Evolutionary conservation across 805 yeast species (phyloP), one percentile per base, ranked within the genome.

Genomic region (Candida easanensis): DNA sequence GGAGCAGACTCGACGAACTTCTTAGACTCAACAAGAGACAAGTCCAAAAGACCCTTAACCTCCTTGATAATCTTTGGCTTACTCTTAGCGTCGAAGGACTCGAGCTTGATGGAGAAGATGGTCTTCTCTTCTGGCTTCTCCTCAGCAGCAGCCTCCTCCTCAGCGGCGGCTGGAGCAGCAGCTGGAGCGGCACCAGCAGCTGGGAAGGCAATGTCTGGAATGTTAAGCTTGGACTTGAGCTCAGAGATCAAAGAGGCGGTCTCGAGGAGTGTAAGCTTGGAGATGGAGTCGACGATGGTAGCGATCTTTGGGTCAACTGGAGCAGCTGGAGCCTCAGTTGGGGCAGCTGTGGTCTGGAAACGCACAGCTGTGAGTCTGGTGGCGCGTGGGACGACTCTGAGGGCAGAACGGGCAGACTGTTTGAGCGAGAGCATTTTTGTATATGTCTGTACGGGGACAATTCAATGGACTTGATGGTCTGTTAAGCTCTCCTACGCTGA

Each of bases 41-140:
- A 76, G 14, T 97, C 97, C 60, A 93, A 77, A 62, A 91, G 73
- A 49, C 84, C 76, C 75, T 93, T 93, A 57, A 93, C 95, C 72
- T 93, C 99, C 75, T 93, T 93, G 65, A 93, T 93, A 66, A 93
- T 80, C 84, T 93, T 93, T 48, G 99, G 96, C 76, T 93, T 93
- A 45, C 95, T 69, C 72, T 89, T 90, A 46, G 98, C 80, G 59
- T 93, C 99, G 58, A 93, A 90, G 33, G 91, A 78, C 65, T 91
- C 98, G 61, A 91, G 80, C 72, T 91, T 93, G 64, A 91, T 71
- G 61, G 88, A 75, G 73, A 93, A 93, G 53, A 93, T 87, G 52
- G 96, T 87, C 77, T 91, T 85, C 70, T 89, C 97, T 68, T 89
- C 95, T 42, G 74, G 79, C 48, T 73, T 88, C 58, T 88, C 95